A percentile compares a stretch with the other conserved stretches of the same genome.
Evolutionary conservation across 441 rosid genomes (phyloP).

Genomic region (Aleurites moluccanus): DNA sequence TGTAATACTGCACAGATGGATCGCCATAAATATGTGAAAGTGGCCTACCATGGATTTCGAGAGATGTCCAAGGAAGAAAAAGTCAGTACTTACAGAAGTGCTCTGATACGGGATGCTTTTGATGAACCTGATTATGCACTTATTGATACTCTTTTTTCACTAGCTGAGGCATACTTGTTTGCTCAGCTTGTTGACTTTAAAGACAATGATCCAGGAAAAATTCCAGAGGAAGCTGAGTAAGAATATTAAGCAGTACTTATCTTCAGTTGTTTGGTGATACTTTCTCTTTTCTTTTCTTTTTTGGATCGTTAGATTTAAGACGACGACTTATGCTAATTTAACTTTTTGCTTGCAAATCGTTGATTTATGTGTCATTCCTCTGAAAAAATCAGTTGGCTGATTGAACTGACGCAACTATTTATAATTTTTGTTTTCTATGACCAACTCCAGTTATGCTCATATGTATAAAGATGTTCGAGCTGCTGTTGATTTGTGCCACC

Average conservation of each 20-base stretch:
- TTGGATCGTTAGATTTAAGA: not conserved
- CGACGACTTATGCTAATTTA: not conserved
- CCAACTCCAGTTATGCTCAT: constrained; percentile 58
- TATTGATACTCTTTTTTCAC: constrained; percentile 90
- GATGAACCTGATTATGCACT: constrained; percentile 98
- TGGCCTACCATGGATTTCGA: constrained; percentile 96
- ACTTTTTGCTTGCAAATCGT: not conserved
- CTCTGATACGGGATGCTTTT: constrained; percentile 84
- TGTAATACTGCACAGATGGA: constrained; percentile 67
- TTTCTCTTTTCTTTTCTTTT: not conserved
- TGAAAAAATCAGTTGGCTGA: not conserved
- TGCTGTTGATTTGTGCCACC: constrained; percentile 98
- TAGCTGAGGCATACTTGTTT: constrained; percentile 95
- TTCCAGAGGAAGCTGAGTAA: constrained; percentile 65
- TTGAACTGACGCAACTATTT: not conserved
- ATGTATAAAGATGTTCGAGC: constrained; percentile 97
- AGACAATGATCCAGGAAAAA: constrained; percentile 73
- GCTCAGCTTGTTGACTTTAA: constrained; percentile 93
- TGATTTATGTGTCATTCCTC: not conserved
- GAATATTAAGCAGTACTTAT: constrained; percentile 23
- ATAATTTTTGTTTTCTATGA: not conserved
- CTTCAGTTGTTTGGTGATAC: not conserved
- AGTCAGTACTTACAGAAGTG: constrained; percentile 79
- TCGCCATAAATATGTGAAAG: constrained; percentile 95
- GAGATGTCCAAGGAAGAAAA: constrained; percentile 94